These are phyloP conservation scores for Climacium dendroides DNA, from an alignment of 225 moss, liverwort and hornwort genomes.

Conservation along the genomic window DNA sequence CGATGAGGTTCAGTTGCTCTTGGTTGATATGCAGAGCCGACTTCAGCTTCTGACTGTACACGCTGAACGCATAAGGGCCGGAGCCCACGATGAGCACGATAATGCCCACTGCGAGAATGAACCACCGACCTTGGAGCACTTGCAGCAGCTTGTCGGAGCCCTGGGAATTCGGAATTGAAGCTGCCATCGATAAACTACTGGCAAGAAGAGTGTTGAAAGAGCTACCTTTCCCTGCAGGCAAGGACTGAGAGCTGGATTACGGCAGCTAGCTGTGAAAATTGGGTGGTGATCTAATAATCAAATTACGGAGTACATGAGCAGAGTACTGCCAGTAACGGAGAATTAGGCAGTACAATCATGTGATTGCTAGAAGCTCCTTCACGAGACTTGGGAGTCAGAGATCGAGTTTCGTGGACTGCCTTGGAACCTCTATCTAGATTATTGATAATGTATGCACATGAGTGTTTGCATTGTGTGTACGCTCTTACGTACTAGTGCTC, in stretches of 20 bases:
- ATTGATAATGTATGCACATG: background rate
- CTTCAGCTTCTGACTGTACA: constrained; percentile 70
- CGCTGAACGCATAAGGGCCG: constrained; percentile 72
- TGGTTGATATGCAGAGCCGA: constrained; percentile 43
- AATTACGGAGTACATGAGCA: background rate
- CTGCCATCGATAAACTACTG: background rate
- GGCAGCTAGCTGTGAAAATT: background rate
- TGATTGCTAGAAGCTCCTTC: background rate
- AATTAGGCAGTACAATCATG: background rate
- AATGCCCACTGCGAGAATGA: constrained; percentile 54
- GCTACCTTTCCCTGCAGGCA: background rate
- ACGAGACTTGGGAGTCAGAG: background rate
- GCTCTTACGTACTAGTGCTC: too few relatives aligned
- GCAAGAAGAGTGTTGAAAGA: background rate
- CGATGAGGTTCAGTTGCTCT: constrained; percentile 41
- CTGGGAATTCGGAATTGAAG: background rate
- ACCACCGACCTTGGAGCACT: constrained; percentile 35
- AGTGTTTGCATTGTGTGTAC: background rate
- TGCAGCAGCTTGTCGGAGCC: background rate
- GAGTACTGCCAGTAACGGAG: background rate
- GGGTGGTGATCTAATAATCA: background rate
- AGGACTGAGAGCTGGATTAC: background rate
- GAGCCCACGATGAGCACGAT: constrained; percentile 46
- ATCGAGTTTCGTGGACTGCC: background rate
- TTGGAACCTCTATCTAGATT: background rate